A percentile compares a stretch with the other conserved stretches of the same genome.
Conservation (phyloP, 2,329 filamentous ascomycete genomes). For the Cercospora zeae-maydis region DNA sequence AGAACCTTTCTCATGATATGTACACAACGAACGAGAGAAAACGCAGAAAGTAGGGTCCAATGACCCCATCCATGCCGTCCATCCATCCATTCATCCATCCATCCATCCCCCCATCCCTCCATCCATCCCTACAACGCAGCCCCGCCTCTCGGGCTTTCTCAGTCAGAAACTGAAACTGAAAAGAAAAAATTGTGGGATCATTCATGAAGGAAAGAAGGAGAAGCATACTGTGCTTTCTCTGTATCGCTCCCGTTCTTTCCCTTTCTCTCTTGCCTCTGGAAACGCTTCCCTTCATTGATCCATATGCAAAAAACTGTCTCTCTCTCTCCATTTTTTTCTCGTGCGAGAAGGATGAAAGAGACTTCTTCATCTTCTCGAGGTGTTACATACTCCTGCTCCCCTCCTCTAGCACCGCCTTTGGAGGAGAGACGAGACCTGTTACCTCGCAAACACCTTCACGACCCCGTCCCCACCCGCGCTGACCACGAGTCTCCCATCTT, state of each 20-base stretch:
- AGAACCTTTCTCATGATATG: not conserved
- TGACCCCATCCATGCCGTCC: not conserved
- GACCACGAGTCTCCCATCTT: slow-evolving; percentile 90
- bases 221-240: not conserved
- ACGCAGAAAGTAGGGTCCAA: not conserved
- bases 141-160: not conserved
- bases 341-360: not conserved
- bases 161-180: too few relatives aligned
- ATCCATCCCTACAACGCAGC: not conserved
- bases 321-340: not conserved
- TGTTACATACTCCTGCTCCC: too few relatives aligned
- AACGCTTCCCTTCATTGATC: not conserved
- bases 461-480: slow-evolving; percentile 92
- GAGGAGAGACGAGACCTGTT: not conserved
- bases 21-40: not conserved
- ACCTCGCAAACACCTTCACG: slow-evolving; percentile 76
- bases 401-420: too few relatives aligned
- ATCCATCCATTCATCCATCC: too few relatives aligned
- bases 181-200: not conserved
- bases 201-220: not conserved
- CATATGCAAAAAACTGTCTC: not conserved
- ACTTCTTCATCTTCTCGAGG: not conserved
- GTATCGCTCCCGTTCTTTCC: not conserved
- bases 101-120: too few relatives aligned
- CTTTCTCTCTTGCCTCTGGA: not conserved